Evolutionary conservation across 179 eudicot genomes (phyloP).

Genomic region (Sideroxylon spinosum): DNA sequence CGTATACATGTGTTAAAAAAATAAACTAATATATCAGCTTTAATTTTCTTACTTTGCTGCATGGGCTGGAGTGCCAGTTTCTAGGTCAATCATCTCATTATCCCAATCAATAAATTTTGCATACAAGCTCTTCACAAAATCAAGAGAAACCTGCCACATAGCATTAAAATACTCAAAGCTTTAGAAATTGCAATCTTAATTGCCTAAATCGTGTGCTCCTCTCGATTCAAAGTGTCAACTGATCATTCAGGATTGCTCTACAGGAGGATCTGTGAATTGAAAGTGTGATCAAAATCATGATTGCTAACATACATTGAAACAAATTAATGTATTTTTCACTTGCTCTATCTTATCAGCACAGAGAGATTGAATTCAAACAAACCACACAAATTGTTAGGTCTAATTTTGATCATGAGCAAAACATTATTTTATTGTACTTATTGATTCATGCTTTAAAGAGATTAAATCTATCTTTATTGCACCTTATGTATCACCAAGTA

Average conservation of each 20-base stretch:
- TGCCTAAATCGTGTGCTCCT: not conserved
- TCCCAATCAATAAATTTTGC: slow-evolving; percentile 99
- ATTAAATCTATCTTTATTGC: too few species aligned
- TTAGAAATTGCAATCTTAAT: slow-evolving; percentile 1
- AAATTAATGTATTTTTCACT: not conserved
- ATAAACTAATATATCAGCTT: not conserved
- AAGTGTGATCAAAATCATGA: not conserved
- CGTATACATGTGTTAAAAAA: not conserved
- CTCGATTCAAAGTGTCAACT: not conserved
- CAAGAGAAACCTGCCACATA: slow-evolving; percentile 78
- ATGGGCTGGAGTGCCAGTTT: slow-evolving; percentile 72
- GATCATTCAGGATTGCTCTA: not conserved
- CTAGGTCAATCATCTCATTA: slow-evolving; percentile 74
- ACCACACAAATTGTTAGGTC: not conserved
- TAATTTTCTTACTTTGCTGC: slow-evolving; percentile 70
- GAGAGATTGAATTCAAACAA: not conserved
- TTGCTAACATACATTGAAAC: not conserved
- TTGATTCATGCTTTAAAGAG: too few species aligned
- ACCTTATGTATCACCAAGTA: too few species aligned
- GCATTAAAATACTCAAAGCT: slow-evolving; percentile 9
- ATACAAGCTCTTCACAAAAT: slow-evolving; percentile 91
- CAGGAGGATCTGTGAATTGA: not conserved
- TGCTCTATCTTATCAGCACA: not conserved
- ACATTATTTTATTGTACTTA: too few species aligned
- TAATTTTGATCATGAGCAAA: too few species aligned